Percentiles rank a stretch among this genome's conserved stretches.
These are phyloP conservation scores for Spinacia oleracea DNA, from an alignment of 179 eudicot species.

Conservation along the genomic window DNA sequence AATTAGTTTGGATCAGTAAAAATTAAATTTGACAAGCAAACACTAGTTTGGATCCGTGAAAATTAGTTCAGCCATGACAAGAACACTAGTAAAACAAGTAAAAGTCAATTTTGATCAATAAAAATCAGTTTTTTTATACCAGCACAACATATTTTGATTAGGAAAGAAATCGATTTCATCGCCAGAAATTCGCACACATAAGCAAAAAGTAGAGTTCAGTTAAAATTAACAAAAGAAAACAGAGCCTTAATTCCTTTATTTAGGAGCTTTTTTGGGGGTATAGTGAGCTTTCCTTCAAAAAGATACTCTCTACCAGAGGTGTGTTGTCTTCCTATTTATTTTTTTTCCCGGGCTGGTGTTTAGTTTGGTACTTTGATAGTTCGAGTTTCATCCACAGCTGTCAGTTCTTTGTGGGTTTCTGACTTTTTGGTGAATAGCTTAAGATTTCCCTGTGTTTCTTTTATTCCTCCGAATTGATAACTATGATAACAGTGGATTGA, in stretches of 20 bases:
- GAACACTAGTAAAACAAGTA: background rate
- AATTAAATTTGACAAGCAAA: background rate
- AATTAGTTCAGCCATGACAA: background rate
- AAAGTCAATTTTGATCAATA: background rate
- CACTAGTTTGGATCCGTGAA: background rate
- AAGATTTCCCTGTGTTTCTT: background rate
- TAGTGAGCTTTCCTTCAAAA: background rate
- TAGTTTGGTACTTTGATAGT: background rate
- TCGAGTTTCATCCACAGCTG: background rate
- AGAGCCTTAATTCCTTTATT: background rate
- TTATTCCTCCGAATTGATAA: background rate
- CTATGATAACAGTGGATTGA: slow-evolving; percentile 5
- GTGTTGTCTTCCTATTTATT: background rate
- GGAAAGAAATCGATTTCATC: background rate
- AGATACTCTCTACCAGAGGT: background rate
- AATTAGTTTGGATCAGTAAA: background rate
- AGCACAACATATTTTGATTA: background rate
- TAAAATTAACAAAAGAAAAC: background rate
- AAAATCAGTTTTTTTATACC: background rate
- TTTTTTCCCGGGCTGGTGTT: background rate
- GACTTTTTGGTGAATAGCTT: background rate
- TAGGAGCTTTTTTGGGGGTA: background rate
- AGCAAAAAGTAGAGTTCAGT: background rate
- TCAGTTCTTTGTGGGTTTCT: background rate
- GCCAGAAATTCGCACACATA: background rate